phyloP scores from a whole-genome alignment of 768 basidiomycete genomes.

The Lyophyllum decastes region DNA sequence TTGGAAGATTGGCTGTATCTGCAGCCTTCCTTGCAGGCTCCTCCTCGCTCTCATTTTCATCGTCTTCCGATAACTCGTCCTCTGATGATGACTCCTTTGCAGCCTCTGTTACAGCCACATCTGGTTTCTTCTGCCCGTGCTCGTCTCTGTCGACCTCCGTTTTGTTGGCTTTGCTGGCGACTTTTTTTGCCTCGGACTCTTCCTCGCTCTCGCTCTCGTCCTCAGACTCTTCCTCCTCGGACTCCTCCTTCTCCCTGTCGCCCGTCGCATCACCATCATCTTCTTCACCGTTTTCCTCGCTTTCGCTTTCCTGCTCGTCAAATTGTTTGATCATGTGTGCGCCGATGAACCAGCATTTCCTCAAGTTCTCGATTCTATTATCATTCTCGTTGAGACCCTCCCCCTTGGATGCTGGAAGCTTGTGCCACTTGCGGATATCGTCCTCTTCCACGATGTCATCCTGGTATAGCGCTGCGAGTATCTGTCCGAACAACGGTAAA shows the following conservation, averaged over 20 bases:
- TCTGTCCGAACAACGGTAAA: conserved; percentile 76
- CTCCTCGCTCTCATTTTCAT: conserved; percentile 15
- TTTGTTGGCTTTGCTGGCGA: not conserved
- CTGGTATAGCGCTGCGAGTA: conserved; percentile 87
- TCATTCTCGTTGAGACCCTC: conserved; percentile 40
- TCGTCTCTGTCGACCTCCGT: conserved; percentile 24
- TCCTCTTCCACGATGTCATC: conserved; percentile 91
- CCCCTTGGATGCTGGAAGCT: conserved; percentile 53
- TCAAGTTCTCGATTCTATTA: conserved; percentile 51
- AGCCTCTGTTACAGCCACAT: conserved; percentile 5
- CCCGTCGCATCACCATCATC: not conserved
- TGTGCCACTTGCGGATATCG: conserved; percentile 88
- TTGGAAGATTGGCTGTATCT: not conserved
- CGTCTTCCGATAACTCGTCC: conserved; percentile 9
- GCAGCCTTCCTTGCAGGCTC: not conserved
- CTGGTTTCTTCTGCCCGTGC: conserved; percentile 29
- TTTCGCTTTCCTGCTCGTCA: conserved; percentile 70
- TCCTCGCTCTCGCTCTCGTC: conserved; percentile 9
- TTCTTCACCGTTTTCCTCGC: conserved; percentile 15
- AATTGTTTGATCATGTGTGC: conserved; percentile 80
- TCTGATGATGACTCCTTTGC: conserved; percentile 7
- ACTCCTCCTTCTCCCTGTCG: not conserved
- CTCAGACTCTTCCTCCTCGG: conserved; percentile 9
- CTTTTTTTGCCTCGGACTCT: not conserved
- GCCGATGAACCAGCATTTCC: conserved; percentile 71